Base-by-base conservation (phyloP, 2,329 filamentous ascomycete species). In the Alternaria gaisen region DNA sequence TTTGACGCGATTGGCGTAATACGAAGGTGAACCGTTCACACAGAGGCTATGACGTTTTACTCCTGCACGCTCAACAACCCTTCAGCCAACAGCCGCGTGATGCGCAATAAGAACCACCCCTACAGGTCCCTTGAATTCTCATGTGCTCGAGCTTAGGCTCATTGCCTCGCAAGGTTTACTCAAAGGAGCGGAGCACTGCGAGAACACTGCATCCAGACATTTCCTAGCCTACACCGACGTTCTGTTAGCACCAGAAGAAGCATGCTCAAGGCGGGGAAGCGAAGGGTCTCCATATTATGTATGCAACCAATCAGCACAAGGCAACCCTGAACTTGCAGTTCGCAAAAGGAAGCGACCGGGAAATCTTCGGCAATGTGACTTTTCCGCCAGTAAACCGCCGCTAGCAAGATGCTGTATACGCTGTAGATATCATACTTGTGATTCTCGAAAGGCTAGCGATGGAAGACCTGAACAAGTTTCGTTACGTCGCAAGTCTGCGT, bases 121-220 rank as follows among this genome's bases (percentile, higher is more conserved):
- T 10, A 30, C 6, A 11, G 11, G 8, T 20, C 14, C 32, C 12
- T 42, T 32, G 3, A 43, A 34, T n/a, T 12, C 38, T 8, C 26
- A 2, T 14, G 11, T 22, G 16, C 14, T 34, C 38, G n/a, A 30
- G 3, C 18, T 18, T 10, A 22, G 43, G 16, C 24, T 12, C 18
- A 24, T 34, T 18, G 26, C 26, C 26, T 42, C 47, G 22, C 48
- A 36, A 11, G 28, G 55, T 53, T 50, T 43, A 52, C 66, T 56
- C 14, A 11, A 65, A 52, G 38, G 30, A 56, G 55, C 61, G 46
- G 60, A 46, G 44, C 46, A 66, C 44, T 68, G 66, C 64, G 66
- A 68, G 42, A 7, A 50, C 20, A 18, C 16, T 50, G 5, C 54
- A 42, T 50, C 9, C 8, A 18, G 32, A 38, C 46, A 32, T 30